phyloP scores from a whole-genome alignment of 768 basidiomycete genomes.

The Podaxis sp. region DNA sequence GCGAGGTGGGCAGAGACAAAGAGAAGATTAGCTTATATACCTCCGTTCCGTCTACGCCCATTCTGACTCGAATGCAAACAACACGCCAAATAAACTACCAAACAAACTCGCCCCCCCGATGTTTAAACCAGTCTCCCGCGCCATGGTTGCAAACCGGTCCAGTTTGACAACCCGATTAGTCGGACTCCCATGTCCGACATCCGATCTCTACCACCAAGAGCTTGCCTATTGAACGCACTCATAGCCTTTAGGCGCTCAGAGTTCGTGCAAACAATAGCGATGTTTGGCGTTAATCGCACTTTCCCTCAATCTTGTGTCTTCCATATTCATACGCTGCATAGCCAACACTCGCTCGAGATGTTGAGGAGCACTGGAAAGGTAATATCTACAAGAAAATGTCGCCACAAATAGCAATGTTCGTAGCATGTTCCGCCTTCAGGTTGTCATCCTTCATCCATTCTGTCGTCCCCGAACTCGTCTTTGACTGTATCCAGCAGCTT shows the following conservation, averaged over 20 bases:
- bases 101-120: conserved; percentile 12
- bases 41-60: conserved; percentile 3
- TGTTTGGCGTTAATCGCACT: not conserved
- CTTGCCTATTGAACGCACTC: not conserved
- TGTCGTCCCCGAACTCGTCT: conserved; percentile 55
- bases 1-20: conserved; percentile 17
- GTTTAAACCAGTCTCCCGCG: conserved; percentile 4
- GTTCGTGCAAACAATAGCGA: not conserved
- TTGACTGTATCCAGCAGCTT: conserved; percentile 68
- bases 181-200: conserved; percentile 3
- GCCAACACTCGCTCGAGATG: not conserved
- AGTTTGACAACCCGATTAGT: not conserved
- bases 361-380: conserved; percentile 1
- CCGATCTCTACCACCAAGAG: not conserved
- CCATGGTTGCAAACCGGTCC: conserved; percentile 10
- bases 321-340: conserved; percentile 9
- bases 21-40: conserved; percentile 21
- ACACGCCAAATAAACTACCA: conserved; percentile 13
- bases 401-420: conserved; percentile 22
- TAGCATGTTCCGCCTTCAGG: conserved; percentile 4
- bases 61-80: conserved; percentile 18
- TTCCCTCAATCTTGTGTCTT: not conserved
- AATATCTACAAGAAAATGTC: conserved; percentile 30
- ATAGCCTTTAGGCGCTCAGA: not conserved
- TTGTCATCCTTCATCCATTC: conserved; percentile 74